Evolutionary conservation across 108 stramenopile genomes (phyloP), one percentile per base, ranked within the genome.

Genomic region (Cyclotella choctawhatcheeana): DNA sequence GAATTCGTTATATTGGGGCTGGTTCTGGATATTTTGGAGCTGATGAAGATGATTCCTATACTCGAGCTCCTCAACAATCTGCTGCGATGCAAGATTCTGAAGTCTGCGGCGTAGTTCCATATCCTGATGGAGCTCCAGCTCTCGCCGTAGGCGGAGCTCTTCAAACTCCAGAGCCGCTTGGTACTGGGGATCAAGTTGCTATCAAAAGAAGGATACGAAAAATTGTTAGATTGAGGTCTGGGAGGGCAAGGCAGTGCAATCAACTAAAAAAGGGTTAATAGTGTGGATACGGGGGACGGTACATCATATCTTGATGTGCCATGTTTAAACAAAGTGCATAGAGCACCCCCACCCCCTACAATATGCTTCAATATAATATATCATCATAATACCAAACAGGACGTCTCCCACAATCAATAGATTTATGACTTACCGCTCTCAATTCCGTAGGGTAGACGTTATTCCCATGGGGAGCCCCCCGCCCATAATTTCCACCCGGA

Each of bases 101-200:
- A 76, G 60, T 22, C 74, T 66, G 30, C 66, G 74, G 34, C 66
- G 55, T 5, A 74, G 48, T 21, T 76, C 65, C 12, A 76, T 56
- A 26, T 76, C 74, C 59, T 65, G 73, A 13, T 76, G 74, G 16
- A 76, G 16, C 44, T 67, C 67, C 18, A 76, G 66, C 34, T 76
- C 63, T 8, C 59, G 45, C n/a, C 66, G 66, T 7, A 67, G 50
- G 4, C 60, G 74, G 25, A 76, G 48, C 37, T 76, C 74, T 51
- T 76, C 74, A 35, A 60, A 76, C 20, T 76, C 74, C 37, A 67
- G 74, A 21, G 74, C 74, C 8, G 66, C 59, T 47, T 34, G 34
- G 27, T 66, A 67, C 34, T 72, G 71, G 32, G 74, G 52, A 24
- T 62, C 74, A 18, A 76, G 34, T 51, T 68, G 66, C 47, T 44